A percentile compares a stretch with the other conserved stretches of the same genome.
phyloP scores from a whole-genome alignment of 169 alveolate species.

The Plasmodium gallinaceum region DNA sequence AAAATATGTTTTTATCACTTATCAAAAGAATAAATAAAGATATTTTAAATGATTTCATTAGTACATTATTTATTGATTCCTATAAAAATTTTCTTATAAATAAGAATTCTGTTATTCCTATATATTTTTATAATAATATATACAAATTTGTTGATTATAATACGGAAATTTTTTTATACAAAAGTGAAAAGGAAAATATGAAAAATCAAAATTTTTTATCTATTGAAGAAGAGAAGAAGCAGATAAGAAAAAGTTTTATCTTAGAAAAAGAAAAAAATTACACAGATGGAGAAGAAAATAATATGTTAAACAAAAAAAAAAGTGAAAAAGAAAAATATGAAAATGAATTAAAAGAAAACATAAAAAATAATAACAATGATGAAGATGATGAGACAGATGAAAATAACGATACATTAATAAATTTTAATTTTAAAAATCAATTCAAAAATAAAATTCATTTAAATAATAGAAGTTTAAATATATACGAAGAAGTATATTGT shows the following conservation, averaged over 20 bases:
- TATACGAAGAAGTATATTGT: conserved; percentile 72
- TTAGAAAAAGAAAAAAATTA: neutral
- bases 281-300: neutral
- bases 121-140: conserved; percentile 52
- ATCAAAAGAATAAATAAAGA: conserved; percentile 34
- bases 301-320: too few relatives aligned
- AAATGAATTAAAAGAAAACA: neutral
- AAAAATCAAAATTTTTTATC: neutral
- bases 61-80: conserved; percentile 60
- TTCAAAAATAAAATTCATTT: conserved; percentile 29
- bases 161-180: conserved; percentile 60
- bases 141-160: conserved; percentile 72
- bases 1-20: conserved; percentile 72
- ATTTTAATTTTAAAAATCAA: conserved; percentile 20
- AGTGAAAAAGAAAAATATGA: neutral
- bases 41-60: conserved; percentile 23
- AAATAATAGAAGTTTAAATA: conserved; percentile 41
- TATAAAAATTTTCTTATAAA: conserved; percentile 43
- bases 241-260: neutral
- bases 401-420: neutral
- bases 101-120: conserved; percentile 30
- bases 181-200: neutral
- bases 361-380: neutral
- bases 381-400: neutral
- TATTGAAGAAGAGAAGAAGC: neutral